These are phyloP conservation scores for Ganoderma meredithae DNA, from an alignment of 1,284 basidiomycete species.

Conservation along the genomic window DNA sequence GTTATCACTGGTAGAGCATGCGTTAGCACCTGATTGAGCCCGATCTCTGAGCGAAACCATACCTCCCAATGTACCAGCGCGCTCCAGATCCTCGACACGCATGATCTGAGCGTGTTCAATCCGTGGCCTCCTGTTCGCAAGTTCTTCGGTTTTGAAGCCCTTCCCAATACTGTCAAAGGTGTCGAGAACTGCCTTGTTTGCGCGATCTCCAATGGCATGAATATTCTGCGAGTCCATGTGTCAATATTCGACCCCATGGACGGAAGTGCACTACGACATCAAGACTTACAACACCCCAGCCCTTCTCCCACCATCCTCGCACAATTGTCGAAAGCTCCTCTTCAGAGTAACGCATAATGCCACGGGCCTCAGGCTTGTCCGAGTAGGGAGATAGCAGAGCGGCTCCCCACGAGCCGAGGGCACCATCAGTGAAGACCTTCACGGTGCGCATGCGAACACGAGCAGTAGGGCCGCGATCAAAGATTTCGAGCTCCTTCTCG, in stretches of 20 bases:
- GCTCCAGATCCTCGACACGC: slow-evolving; percentile 68
- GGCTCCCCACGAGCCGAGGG: slow-evolving; percentile 91
- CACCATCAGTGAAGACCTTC: slow-evolving; percentile 88
- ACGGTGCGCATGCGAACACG: slow-evolving; percentile 78
- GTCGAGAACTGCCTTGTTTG: slow-evolving; percentile 83
- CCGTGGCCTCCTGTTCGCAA: slow-evolving; percentile 65
- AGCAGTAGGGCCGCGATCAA: slow-evolving; percentile 66
- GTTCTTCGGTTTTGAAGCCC: slow-evolving; percentile 38
- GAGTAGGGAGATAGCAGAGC: slow-evolving; percentile 88
- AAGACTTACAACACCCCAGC: slow-evolving; percentile 69
- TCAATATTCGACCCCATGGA: background rate
- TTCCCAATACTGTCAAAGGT: slow-evolving; percentile 69
- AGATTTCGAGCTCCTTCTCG: slow-evolving; percentile 63
- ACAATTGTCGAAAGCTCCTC: slow-evolving; percentile 17
- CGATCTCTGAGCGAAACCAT: slow-evolving; percentile 33
- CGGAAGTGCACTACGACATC: too few species aligned
- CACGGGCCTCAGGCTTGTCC: slow-evolving; percentile 75
- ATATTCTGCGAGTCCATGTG: slow-evolving; percentile 63
- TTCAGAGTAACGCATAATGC: slow-evolving; percentile 62
- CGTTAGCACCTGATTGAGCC: background rate
- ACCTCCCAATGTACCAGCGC: slow-evolving; percentile 80
- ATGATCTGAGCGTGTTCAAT: slow-evolving; percentile 95
- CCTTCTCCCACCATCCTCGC: slow-evolving; percentile 56
- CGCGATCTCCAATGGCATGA: slow-evolving; percentile 92
- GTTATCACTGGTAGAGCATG: slow-evolving; percentile 69